phyloP scores from a whole-genome alignment of 2,329 filamentous ascomycete genomes.

The Pseudocercospora cruenta region DNA sequence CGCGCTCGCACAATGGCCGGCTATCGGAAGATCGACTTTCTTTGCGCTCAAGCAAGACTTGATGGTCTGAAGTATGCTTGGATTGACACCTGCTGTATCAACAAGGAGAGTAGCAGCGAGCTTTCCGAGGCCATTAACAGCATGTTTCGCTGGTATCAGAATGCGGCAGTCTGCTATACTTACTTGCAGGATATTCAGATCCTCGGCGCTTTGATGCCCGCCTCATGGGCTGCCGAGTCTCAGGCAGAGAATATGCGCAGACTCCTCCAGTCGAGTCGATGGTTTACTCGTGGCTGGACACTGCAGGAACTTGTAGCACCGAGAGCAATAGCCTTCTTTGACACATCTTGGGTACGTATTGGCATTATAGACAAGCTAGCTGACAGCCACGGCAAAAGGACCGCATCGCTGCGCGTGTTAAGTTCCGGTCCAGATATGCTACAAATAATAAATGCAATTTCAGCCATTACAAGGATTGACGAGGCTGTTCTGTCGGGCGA shows the following conservation, averaged over 20 bases:
- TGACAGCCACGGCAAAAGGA: not conserved
- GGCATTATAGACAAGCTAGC: not conserved
- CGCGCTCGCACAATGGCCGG: not conserved
- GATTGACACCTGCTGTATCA: constrained; percentile 31
- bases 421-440: not conserved
- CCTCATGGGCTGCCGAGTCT: not conserved
- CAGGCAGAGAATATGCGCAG: not conserved
- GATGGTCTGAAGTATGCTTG: constrained; percentile 26
- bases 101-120: constrained; percentile 28
- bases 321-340: not conserved
- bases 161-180: constrained; percentile 24
- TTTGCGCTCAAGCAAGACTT: constrained; percentile 12
- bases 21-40: constrained; percentile 21
- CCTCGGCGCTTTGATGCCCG: not conserved
- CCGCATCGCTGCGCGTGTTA: not conserved
- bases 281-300: constrained; percentile 17
- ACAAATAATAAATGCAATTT: not conserved
- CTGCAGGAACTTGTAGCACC: constrained; percentile 25
- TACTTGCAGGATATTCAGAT: constrained; percentile 23
- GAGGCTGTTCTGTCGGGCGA: not conserved
- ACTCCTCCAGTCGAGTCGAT: not conserved
- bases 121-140: constrained; percentile 20
- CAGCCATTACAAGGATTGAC: constrained; percentile 13
- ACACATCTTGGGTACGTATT: not conserved
- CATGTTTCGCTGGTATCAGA: constrained; percentile 32